Percentiles rank a stretch among this genome's conserved stretches.
phyloP scores from a whole-genome alignment of 2,329 filamentous ascomycete species.

The Trichoderma atrobrunneum region DNA sequence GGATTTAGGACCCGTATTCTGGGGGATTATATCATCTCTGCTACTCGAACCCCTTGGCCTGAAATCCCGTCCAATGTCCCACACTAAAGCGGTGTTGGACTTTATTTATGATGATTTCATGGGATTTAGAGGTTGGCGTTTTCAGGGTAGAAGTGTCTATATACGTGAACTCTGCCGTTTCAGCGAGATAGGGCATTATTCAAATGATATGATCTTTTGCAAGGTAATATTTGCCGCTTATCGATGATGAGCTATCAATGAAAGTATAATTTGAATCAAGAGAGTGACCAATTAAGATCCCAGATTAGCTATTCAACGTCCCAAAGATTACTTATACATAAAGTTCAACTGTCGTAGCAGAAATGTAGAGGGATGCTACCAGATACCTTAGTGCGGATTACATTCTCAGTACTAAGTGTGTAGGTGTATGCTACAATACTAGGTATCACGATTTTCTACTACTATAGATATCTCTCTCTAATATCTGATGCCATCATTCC shows the following conservation, averaged over 20 bases:
- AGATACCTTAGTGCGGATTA: not conserved
- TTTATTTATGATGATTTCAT: not conserved
- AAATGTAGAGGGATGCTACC: not conserved
- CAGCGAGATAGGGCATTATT: not conserved
- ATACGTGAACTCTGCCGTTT: not conserved
- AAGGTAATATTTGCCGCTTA: not conserved
- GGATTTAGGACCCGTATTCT: conserved; percentile 3
- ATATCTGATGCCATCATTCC: not conserved
- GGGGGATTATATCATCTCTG: conserved; percentile 10
- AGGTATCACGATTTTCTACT: not conserved
- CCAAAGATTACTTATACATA: not conserved
- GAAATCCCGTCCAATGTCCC: conserved; percentile 8
- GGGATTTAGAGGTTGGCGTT: not conserved
- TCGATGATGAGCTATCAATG: not conserved
- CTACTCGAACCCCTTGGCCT: conserved; percentile 10
- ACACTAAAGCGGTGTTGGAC: not conserved
- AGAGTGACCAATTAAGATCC: not conserved
- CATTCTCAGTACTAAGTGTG: not conserved
- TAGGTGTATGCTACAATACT: not conserved
- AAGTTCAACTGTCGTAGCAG: not conserved
- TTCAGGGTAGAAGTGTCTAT: not conserved
- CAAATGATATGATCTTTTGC: not conserved
- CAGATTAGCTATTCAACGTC: not conserved
- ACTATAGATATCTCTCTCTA: not conserved
- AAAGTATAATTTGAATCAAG: not conserved